A percentile compares a stretch with the other conserved stretches of the same genome.
Conservation (phyloP, 495 filamentous ascomycete species). For the Letharia columbiana region DNA sequence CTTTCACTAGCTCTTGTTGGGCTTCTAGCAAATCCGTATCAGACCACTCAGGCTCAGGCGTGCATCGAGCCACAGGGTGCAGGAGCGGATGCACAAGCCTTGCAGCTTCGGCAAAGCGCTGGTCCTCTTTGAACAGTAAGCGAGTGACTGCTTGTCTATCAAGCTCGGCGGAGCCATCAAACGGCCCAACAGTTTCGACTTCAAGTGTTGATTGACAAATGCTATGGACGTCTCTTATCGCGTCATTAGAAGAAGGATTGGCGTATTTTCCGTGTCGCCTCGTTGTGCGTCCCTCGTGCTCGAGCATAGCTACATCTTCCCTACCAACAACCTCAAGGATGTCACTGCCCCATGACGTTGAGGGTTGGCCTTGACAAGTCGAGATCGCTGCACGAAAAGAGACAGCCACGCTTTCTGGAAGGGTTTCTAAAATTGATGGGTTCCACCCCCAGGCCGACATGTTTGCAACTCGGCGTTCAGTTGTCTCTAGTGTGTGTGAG, state of each 20-base stretch:
- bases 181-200: constrained; percentile 48
- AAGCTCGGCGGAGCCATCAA: constrained; percentile 60
- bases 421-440: constrained; percentile 55
- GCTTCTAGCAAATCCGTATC: constrained; percentile 83
- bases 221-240: constrained; percentile 63
- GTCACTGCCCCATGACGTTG: constrained; percentile 59
- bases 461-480: constrained; percentile 15
- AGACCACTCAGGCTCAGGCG: constrained; percentile 66
- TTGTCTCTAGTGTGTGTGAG: constrained; percentile 30
- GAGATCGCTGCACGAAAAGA: constrained; percentile 78
- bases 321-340: constrained; percentile 71
- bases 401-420: constrained; percentile 73
- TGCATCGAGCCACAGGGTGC: constrained; percentile 64
- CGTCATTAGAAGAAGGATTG: constrained; percentile 50
- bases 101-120: constrained; percentile 72
- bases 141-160: constrained; percentile 74
- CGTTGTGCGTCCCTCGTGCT: constrained; percentile 38
- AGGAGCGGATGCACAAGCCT: constrained; percentile 69
- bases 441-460: constrained; percentile 55
- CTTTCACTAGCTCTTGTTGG: constrained; percentile 83
- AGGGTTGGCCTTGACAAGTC: constrained; percentile 70
- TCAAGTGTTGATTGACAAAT: constrained; percentile 57
- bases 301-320: constrained; percentile 66
- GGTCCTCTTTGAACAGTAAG: constrained; percentile 83
- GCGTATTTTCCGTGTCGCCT: constrained; percentile 33